A percentile compares a stretch with the other conserved stretches of the same genome.
phyloP scores from a whole-genome alignment of 2,329 filamentous ascomycete genomes.

The Fusarium compactum region DNA sequence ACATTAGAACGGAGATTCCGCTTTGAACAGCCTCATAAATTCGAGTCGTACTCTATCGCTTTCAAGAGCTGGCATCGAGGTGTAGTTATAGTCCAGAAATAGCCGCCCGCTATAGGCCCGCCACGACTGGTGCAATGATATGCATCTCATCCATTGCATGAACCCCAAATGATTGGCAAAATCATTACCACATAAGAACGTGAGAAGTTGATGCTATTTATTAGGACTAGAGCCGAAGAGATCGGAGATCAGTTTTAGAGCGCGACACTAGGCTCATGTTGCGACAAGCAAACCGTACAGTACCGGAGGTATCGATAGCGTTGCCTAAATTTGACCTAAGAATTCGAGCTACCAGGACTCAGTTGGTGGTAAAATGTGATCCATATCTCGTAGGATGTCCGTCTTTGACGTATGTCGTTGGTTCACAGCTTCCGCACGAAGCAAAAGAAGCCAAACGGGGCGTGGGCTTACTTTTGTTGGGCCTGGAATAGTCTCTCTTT shows the following conservation, averaged over 20 bases:
- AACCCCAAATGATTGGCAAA: neutral
- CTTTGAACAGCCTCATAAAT: neutral
- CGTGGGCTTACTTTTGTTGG: neutral
- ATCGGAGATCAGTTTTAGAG: neutral
- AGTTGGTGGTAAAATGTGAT: neutral
- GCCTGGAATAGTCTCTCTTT: neutral
- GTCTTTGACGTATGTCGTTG: neutral
- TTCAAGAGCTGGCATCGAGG: neutral
- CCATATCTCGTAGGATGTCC: neutral
- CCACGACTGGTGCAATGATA: neutral
- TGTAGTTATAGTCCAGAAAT: neutral
- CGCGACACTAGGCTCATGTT: neutral
- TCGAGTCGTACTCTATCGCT: neutral
- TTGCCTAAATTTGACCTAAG: neutral
- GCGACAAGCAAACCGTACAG: neutral
- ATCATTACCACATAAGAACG: conserved; percentile 2
- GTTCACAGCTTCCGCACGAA: neutral
- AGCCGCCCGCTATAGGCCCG: neutral
- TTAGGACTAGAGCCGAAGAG: neutral
- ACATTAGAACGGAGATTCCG: neutral
- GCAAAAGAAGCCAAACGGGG: neutral
- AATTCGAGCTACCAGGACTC: neutral
- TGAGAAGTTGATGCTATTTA: neutral
- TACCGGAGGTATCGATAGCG: neutral
- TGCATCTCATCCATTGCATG: conserved; percentile 15